Conservation (phyloP, 345 rosid species). For the Physaria fendleri region DNA sequence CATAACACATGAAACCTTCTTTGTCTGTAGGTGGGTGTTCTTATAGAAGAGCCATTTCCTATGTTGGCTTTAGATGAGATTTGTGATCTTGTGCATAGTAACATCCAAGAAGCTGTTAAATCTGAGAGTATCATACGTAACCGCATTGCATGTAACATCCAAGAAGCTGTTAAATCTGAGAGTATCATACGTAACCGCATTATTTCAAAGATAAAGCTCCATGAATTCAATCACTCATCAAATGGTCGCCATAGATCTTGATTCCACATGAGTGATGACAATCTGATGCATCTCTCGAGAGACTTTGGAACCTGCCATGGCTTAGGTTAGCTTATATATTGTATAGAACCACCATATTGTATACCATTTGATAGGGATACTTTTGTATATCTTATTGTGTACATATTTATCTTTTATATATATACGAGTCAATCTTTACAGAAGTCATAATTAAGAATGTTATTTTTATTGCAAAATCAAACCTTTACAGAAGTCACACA, state of each 20-base stretch:
- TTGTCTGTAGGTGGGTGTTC: slow-evolving; percentile 73
- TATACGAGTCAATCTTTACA: slow-evolving; percentile 12
- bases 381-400: slow-evolving; percentile 11
- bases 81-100: slow-evolving; percentile 45
- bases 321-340: slow-evolving; percentile 20
- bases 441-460: neutral
- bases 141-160: slow-evolving; percentile 45
- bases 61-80: slow-evolving; percentile 84
- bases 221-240: slow-evolving; percentile 40
- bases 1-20: neutral
- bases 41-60: slow-evolving; percentile 91
- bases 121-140: too few species aligned
- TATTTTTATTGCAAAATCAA: too few species aligned
- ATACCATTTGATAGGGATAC: slow-evolving; percentile 16
- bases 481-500: too few species aligned
- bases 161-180: slow-evolving; percentile 57
- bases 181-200: slow-evolving; percentile 47
- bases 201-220: slow-evolving; percentile 39
- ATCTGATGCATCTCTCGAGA: slow-evolving; percentile 16
- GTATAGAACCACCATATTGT: slow-evolving; percentile 20
- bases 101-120: slow-evolving; percentile 57
- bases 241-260: slow-evolving; percentile 61
- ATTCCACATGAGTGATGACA: neutral
- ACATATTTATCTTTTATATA: slow-evolving; percentile 13
- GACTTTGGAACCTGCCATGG: neutral